Conservation (phyloP, 495 filamentous ascomycete genomes). For the Xylaria venustula region DNA sequence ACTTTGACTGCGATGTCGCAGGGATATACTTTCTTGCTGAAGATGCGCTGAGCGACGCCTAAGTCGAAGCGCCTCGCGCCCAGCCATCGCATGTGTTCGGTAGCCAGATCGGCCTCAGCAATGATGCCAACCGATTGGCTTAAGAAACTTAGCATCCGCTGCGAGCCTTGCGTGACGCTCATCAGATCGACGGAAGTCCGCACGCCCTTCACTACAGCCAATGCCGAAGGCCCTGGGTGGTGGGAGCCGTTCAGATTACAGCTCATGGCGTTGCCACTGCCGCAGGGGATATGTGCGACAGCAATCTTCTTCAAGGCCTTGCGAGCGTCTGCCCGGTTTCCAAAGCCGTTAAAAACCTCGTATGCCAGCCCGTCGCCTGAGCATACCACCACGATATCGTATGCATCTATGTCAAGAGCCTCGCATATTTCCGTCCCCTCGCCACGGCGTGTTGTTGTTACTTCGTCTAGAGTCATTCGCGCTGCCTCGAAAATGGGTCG, state of each 20-base stretch:
- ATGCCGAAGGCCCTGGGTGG: conserved; percentile 69
- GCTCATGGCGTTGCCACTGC: conserved; percentile 91
- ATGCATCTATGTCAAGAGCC: conserved; percentile 73
- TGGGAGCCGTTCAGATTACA: conserved; percentile 85
- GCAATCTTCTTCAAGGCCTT: conserved; percentile 76
- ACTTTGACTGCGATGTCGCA: conserved; percentile 85
- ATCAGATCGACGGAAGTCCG: conserved; percentile 79
- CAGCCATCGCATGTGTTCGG: conserved; percentile 91
- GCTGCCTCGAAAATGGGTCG: conserved; percentile 84
- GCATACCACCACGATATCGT: conserved; percentile 82
- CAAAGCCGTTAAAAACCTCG: conserved; percentile 93
- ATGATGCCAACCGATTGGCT: conserved; percentile 89
- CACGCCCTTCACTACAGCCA: conserved; percentile 82
- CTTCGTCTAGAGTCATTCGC: conserved; percentile 70
- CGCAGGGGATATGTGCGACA: conserved; percentile 86
- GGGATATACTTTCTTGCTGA: conserved; percentile 74
- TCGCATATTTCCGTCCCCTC: conserved; percentile 80
- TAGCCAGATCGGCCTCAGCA: conserved; percentile 83
- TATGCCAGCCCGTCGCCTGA: conserved; percentile 91
- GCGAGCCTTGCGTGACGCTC: conserved; percentile 78
- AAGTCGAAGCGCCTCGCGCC: conserved; percentile 79
- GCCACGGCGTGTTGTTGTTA: conserved; percentile 67
- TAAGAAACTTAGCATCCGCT: conserved; percentile 77
- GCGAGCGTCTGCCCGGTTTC: conserved; percentile 68
- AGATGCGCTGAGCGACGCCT: conserved; percentile 71